Percentiles rank a stretch among this genome's conserved stretches.
Conservation (phyloP, 305 asterid genomes). For the Fraxinus platypoda region DNA sequence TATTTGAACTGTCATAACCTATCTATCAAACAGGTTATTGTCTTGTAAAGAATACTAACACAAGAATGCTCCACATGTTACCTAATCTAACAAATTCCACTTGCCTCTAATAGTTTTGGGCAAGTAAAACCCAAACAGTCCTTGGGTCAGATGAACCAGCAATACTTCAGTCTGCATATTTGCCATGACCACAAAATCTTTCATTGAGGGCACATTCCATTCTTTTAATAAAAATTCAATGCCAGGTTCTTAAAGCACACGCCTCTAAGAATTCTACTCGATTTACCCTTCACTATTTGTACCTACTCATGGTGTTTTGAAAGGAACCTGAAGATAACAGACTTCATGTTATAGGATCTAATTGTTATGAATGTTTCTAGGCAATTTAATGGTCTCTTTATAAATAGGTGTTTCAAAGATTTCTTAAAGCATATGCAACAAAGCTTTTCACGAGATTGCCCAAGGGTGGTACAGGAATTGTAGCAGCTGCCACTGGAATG, state of each 20-base stretch:
- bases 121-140: neutral
- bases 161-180: neutral
- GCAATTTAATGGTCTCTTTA: slow-evolving; percentile 16
- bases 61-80: neutral
- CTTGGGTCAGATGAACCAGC: neutral
- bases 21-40: neutral
- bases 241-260: neutral
- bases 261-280: neutral
- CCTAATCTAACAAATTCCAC: neutral
- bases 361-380: neutral
- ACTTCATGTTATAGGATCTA: neutral
- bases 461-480: slow-evolving; percentile 95
- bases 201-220: neutral
- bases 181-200: neutral
- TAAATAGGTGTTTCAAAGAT: slow-evolving; percentile 81
- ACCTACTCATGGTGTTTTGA: neutral
- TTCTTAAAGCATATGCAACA: slow-evolving; percentile 92
- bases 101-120: neutral
- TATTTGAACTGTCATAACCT: neutral
- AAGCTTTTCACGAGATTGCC: slow-evolving; percentile 89
- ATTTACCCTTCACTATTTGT: neutral
- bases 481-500: slow-evolving; percentile 99
- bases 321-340: neutral
- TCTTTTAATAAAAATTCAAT: neutral
- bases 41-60: neutral